These are phyloP conservation scores for Nakazawaea siamensis DNA, from an alignment of 805 yeast genomes.

Conservation along the genomic window DNA sequence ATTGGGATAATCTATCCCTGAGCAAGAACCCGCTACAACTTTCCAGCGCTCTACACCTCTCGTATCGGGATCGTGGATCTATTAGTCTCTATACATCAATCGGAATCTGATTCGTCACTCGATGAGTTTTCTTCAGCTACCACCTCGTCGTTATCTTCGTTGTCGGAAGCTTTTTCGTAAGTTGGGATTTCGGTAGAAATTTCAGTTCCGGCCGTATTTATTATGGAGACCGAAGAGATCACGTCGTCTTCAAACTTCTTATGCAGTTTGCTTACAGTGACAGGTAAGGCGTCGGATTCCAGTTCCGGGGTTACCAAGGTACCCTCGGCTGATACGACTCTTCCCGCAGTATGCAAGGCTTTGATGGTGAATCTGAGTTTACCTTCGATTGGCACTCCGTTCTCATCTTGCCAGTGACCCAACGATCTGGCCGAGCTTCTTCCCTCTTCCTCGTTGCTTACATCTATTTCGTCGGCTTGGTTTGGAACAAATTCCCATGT, in stretches of 20 bases:
- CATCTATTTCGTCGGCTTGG: conserved; percentile 51
- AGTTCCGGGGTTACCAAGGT: conserved; percentile 57
- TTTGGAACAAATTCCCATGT: conserved; percentile 80
- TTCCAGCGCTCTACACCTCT: no score
- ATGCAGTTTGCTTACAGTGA: conserved; percentile 26
- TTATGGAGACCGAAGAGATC: not conserved
- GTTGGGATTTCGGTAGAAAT: conserved; percentile 15
- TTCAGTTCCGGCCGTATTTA: not conserved
- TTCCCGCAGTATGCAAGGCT: conserved; percentile 67
- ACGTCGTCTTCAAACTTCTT: conserved; percentile 33
- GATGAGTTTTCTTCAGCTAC: conserved; percentile 19
- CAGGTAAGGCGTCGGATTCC: conserved; percentile 47
- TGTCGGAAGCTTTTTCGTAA: conserved; percentile 16
- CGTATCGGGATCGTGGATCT: no score
- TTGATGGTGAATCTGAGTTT: conserved; percentile 71
- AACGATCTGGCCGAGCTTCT: conserved; percentile 38
- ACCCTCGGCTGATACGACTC: conserved; percentile 84
- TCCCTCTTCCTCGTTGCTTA: conserved; percentile 15
- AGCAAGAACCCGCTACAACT: no score
- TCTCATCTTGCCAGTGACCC: conserved; percentile 84
- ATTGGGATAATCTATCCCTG: no score
- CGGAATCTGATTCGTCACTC: conserved; percentile 15
- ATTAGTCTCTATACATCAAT: not conserved
- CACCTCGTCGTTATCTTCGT: conserved; percentile 16
- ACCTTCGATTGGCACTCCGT: conserved; percentile 72